phyloP scores from a whole-genome alignment of 768 basidiomycete species.

The Tulasnella sp. region DNA sequence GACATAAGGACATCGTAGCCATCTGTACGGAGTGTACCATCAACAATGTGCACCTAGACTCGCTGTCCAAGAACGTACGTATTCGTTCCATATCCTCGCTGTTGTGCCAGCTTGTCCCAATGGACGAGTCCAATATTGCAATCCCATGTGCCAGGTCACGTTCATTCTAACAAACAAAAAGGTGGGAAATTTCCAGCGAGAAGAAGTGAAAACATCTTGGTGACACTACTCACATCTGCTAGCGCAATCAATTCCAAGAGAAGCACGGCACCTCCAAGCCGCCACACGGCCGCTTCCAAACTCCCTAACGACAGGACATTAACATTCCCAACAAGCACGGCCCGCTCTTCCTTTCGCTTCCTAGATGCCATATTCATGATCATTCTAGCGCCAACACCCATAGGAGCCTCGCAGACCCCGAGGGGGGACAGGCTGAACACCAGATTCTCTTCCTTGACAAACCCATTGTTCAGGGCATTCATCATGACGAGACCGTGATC shows the following conservation, averaged over 20 bases:
- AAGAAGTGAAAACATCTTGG: background rate
- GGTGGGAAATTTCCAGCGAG: background rate
- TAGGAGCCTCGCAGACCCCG: background rate
- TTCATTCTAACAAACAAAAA: constrained; percentile 38
- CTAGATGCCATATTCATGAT: background rate
- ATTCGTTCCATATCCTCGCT: constrained; percentile 90
- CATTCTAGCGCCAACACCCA: background rate
- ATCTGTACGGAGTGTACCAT: constrained; percentile 34
- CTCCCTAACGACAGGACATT: constrained; percentile 47
- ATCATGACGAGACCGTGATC: constrained; percentile 29
- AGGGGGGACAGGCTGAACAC: constrained; percentile 19
- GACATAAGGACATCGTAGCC: constrained; percentile 80
- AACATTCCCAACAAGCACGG: constrained; percentile 38
- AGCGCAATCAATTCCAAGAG: constrained; percentile 63
- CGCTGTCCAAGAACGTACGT: constrained; percentile 39
- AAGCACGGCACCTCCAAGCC: constrained; percentile 71
- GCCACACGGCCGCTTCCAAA: constrained; percentile 68
- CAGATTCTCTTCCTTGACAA: constrained; percentile 20
- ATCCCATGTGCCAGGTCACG: constrained; percentile 69
- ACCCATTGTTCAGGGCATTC: constrained; percentile 38
- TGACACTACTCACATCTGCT: constrained; percentile 48
- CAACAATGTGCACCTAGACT: background rate
- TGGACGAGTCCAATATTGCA: constrained; percentile 59
- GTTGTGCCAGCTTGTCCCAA: constrained; percentile 82
- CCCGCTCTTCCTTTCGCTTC: background rate